Base-by-base conservation (phyloP, 768 basidiomycete species). In the Termitomyces sp. region DNA sequence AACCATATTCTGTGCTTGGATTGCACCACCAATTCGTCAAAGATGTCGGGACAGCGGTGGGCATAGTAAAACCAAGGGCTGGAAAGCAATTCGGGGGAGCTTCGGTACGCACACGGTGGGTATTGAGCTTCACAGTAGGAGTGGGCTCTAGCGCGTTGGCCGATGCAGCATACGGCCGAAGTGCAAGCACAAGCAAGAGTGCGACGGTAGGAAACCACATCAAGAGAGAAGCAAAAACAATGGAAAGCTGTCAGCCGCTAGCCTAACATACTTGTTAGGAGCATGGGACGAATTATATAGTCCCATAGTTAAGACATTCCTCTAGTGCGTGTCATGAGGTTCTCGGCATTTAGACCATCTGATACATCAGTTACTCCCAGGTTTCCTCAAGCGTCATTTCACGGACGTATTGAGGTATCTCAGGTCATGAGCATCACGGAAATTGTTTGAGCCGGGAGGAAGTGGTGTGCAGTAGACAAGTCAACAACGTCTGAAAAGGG, bases 21-120 rank as follows among this genome's bases (percentile, higher is more conserved):
- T 80, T 67, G 66, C 89, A 92, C 89, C 88, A 86, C 85, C 85
- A 86, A 52, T 75, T 73, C 10, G 71, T 69, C 36, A 75, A 54
- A 2, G 80, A 79, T 1, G 67, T 56, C 0, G 86, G 86, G 9
- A 80, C 65, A 1, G 64, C 48, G 1, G 68, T 64, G 3, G 88
- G 88, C 82, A 83, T 87, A 16, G 59, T 42, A 34, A 67, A 59
- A 1, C 59, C 61, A 24, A 66, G 49, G 18, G 65, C 65, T 24
- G 65, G 65, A 60, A 66, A 66, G 36, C 65, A 66, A 22, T 65
- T 65, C 15, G 59, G 56, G 20, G 58, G 58, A 28, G 59, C 34
- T n/a, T 51, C 59, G 20, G 53, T 29, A 4, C 51, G 46, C 4
- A 29, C 48, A 5, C 46, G 26, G 47, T 39, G 57, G 31, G 39